Conservation (phyloP, 2,329 filamentous ascomycete genomes). For the Colletotrichum costaricense region DNA sequence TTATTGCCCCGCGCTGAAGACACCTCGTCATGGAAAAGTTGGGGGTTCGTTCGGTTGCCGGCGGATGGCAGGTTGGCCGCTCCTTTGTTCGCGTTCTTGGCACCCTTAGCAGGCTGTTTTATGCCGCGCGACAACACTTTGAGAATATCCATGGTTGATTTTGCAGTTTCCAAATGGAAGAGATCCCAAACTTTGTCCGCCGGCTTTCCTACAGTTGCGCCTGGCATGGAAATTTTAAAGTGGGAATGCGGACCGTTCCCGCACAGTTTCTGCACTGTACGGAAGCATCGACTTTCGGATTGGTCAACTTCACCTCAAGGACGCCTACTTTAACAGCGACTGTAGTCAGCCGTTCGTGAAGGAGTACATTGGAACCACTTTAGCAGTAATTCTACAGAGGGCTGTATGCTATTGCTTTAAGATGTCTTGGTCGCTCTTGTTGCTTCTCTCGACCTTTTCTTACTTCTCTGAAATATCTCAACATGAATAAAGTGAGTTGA, state of each 20-base stretch:
- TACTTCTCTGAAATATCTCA: no score
- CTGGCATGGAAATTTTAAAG: constrained; percentile 32
- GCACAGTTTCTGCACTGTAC: constrained; percentile 3
- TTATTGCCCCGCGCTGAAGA: constrained; percentile 59
- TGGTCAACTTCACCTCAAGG: not conserved
- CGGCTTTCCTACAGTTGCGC: not conserved
- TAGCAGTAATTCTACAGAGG: not conserved
- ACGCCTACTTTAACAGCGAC: not conserved
- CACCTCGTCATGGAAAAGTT: constrained; percentile 73
- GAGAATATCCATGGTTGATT: constrained; percentile 74
- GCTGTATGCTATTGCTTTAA: no score
- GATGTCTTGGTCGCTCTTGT: no score
- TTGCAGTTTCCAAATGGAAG: not conserved
- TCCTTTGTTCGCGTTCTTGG: constrained; percentile 43
- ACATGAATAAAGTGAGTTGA: no score
- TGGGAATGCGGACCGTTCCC: constrained; percentile 19
- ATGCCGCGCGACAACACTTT: constrained; percentile 78
- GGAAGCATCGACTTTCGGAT: not conserved
- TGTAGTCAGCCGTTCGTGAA: not conserved
- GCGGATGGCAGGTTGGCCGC: constrained; percentile 69
- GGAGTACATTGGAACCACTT: no score
- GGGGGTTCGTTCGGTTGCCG: constrained; percentile 73
- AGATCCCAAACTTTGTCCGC: not conserved
- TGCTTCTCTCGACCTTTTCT: no score
- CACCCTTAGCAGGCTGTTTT: constrained; percentile 61